Evolutionary conservation across 257 asterid genomes (phyloP), one percentile per base, ranked within the genome.

Genomic region (Linderniella brevidens): DNA sequence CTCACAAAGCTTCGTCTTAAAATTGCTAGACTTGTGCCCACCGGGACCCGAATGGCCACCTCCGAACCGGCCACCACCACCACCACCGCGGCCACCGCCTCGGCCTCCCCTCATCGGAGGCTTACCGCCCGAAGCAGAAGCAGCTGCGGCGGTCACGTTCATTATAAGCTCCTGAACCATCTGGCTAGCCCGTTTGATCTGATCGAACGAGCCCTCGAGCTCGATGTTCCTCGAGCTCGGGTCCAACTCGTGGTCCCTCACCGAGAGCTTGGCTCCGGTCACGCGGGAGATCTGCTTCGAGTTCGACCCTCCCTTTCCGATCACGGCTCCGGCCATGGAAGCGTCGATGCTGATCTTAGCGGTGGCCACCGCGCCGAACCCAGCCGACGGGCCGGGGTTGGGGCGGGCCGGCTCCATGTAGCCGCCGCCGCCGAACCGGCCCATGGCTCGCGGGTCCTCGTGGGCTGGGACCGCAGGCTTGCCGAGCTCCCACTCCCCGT

Each of bases 151-250:
- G 6, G 56, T 48, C 14, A 65, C 46, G 25, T 56, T 63, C 57
- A 45, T 35, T 12, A 75, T 63, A 13, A 75, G 65, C 13, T 71
- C 72, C 1, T 67, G 69, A 9, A 71, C 79, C 79, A 68, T 66
- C 0, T 58, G 41, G 41, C 72, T 68, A 12, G 83, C 83, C 44
- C 71, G 71, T 55, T 71, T 63, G 40, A 75, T 75, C 71, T 72
- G 84, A 56, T 76, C 80, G 12, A 76, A 76, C 1, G 72, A 60
- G 3, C 77, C 85, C 52, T 76, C 80, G 15, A 76, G 77, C 72
- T 68, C 80, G 14, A 76, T 76, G 45, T 72, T 72, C 63, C 54
- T 69, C 49, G 44, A 70, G 42, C 47, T 68, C 3, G 80, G 63
- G 54, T 72, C 71, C 0, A 67, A 52, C 11, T 72, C 80, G 8